Conservation (phyloP, 331 rosid genomes). For the Phaseolus coccineus region DNA sequence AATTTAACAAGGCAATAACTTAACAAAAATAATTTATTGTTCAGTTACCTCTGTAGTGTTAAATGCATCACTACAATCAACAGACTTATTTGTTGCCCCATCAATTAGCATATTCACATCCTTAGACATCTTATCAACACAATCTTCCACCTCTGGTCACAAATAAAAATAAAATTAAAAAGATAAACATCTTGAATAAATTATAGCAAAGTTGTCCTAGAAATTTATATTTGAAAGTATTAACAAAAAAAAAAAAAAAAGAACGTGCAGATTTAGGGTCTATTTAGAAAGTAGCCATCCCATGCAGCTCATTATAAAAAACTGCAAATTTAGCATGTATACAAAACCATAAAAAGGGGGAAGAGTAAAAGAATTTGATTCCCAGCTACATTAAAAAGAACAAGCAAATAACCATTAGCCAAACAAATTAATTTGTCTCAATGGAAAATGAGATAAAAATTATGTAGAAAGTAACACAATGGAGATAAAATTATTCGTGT, state of each 20-base stretch:
- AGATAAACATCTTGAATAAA: background rate
- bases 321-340: background rate
- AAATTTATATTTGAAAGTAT: background rate
- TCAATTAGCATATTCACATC: background rate
- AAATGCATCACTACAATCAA: constrained; percentile 9
- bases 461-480: too few species aligned
- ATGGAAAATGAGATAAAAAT: too few species aligned
- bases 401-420: too few species aligned
- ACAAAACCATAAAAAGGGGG: background rate
- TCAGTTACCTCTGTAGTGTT: constrained; percentile 11
- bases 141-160: background rate
- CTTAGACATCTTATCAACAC: background rate
- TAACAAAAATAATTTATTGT: background rate
- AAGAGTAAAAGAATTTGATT: background rate
- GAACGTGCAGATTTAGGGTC: too few species aligned
- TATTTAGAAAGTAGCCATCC: too few species aligned
- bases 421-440: too few species aligned
- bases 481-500: too few species aligned
- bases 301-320: background rate
- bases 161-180: background rate
- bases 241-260: too few species aligned
- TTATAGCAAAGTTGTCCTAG: background rate
- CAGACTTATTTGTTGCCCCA: background rate
- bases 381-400: background rate
- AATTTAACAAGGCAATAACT: background rate